Evolutionary conservation across 176 grass and related monocot species (phyloP), one percentile per base, ranked within the genome.

Genomic region (Phyllostachys edulis): DNA sequence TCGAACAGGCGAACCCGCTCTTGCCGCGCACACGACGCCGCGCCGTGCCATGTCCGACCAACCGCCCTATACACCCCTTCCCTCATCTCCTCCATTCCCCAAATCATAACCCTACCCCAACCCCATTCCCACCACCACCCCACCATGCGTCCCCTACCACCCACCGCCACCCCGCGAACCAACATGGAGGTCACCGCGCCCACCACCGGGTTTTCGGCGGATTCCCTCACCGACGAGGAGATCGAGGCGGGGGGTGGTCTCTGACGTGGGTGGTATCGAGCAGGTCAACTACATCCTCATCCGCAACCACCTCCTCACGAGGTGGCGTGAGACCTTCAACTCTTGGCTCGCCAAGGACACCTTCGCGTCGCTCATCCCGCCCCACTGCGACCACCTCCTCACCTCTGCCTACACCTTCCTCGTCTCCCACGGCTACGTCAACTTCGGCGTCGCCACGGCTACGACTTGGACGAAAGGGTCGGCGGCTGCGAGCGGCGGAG

Each of bases 261-360:
- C 96, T 4, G 91, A 92, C 70, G 82, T 99, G 13, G 96, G 93
- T 42, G 96, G 96, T 74, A 99, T 99, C 67, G 93, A 99, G 84
- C 96, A 99, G 92, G 96, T 99, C 38, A 99, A 99, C 72, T 96
- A 99, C 85, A 96, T 99, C 77, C 93, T 99, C 73, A 94, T 99
- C 64, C 93, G 93, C 55, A 99, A 99, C 85, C 96, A 99, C 81
- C 91, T 92, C 54, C 87, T 99, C 74, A 83, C 79, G 54, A 60
- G 71, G 84, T 99, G 96, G 96, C 82, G 93, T 23, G 96, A 99
- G 89, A 88, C 92, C 60, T 92, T 89, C 76, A 87, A 85, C 32
- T 89, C 67, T 26, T 99, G 91, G 96, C 75, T 96, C 2, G 69
- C 91, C 52, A 99, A 96, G 85, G 96, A 99, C 80, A 32, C 80